These are phyloP conservation scores for Verticillium longisporum DNA, from an alignment of 2,329 filamentous ascomycete genomes.

Conservation along the genomic window DNA sequence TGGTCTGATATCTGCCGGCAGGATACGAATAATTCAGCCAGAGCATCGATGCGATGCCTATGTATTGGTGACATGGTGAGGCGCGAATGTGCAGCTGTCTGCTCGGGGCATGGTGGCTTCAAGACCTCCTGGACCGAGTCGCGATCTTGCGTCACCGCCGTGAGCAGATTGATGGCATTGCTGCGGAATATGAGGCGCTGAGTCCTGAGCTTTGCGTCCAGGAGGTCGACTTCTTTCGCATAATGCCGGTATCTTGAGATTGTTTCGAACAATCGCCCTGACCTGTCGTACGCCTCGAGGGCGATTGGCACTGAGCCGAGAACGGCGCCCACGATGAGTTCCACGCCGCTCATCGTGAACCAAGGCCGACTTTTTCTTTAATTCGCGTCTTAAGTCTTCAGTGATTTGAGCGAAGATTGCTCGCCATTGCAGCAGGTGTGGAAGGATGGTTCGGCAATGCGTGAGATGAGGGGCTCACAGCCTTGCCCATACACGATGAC, in stretches of 20 bases:
- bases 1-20: neutral
- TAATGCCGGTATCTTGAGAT: neutral
- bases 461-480: neutral
- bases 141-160: constrained; percentile 5
- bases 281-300: constrained; percentile 4
- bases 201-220: constrained; percentile 3
- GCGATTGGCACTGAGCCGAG: constrained; percentile 4
- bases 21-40: neutral
- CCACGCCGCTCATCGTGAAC: constrained; percentile 5
- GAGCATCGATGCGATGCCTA: neutral
- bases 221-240: constrained; percentile 2
- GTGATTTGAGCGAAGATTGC: too few relatives aligned
- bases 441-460: neutral
- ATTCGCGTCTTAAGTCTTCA: too few relatives aligned
- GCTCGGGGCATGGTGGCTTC: neutral
- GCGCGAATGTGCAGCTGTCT: neutral
- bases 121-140: neutral
- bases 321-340: constrained; percentile 7
- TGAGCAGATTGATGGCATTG: constrained; percentile 7
- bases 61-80: neutral
- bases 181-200: constrained; percentile 5
- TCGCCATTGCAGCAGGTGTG: too few relatives aligned
- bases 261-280: constrained; percentile 1
- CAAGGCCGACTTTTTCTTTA: too few relatives aligned
- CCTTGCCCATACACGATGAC: neutral